Percentiles rank a stretch among this genome's conserved stretches.
Conservation (phyloP, 2,329 filamentous ascomycete genomes). For the Thelonectria rubi region DNA sequence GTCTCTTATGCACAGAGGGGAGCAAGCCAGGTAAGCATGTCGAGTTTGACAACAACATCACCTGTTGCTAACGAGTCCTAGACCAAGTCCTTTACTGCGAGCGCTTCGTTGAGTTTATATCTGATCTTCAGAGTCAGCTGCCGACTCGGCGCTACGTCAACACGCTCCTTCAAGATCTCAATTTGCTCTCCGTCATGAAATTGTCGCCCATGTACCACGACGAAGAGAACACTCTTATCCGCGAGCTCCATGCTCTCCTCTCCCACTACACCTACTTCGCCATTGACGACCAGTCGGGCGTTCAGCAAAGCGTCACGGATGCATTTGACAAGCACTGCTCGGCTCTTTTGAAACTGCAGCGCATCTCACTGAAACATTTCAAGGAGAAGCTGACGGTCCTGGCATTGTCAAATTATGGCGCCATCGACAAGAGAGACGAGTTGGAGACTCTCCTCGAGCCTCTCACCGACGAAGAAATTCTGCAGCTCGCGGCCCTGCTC, state of each 20-base stretch:
- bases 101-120: conserved; percentile 89
- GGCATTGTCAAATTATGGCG: conserved; percentile 90
- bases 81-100: conserved; percentile 86
- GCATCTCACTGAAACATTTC: conserved; percentile 81
- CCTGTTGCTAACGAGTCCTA: conserved; percentile 38
- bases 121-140: conserved; percentile 90
- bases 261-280: conserved; percentile 88
- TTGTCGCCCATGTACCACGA: conserved; percentile 82
- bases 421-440: conserved; percentile 82
- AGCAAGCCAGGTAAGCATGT: conserved; percentile 54
- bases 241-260: conserved; percentile 82
- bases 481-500: conserved; percentile 73
- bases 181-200: conserved; percentile 79
- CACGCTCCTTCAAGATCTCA: conserved; percentile 83
- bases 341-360: conserved; percentile 79
- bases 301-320: conserved; percentile 75
- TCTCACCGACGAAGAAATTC: conserved; percentile 78
- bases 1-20: conserved; percentile 70
- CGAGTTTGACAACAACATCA: too few species aligned
- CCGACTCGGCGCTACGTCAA: conserved; percentile 96
- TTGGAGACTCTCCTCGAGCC: conserved; percentile 77
- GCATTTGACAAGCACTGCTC: conserved; percentile 84
- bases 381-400: conserved; percentile 91
- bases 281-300: conserved; percentile 89
- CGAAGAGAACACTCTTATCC: conserved; percentile 77